Conservation (phyloP, 345 rosid genomes). For the Salix udensis region DNA sequence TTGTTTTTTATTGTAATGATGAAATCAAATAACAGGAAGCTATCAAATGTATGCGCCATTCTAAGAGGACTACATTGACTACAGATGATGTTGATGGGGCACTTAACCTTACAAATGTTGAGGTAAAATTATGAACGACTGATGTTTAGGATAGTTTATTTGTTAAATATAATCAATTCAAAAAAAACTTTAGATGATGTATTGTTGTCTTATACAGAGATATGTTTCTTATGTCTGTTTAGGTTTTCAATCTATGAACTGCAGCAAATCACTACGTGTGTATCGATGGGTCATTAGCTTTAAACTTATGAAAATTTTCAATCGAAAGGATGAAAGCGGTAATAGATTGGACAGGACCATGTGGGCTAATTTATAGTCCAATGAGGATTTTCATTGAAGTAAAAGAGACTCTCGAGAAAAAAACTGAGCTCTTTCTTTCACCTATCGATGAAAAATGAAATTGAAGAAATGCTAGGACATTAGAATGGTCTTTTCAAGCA, state of each 20-base stretch:
- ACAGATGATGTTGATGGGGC: constrained; percentile 83
- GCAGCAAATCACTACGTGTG: too few species aligned
- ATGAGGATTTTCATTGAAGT: not conserved
- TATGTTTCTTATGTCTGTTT: too few species aligned
- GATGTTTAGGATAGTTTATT: too few species aligned
- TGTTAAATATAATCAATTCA: too few species aligned
- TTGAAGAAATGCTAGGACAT: not conserved
- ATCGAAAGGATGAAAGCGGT: too few species aligned
- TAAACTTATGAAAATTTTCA: too few species aligned
- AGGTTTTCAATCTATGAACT: too few species aligned
- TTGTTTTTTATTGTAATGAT: too few species aligned
- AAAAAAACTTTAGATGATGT: too few species aligned
- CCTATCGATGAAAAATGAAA: not conserved
- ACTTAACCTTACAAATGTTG: constrained; percentile 72
- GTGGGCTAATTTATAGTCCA: not conserved
- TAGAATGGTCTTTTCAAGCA: not conserved
- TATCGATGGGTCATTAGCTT: too few species aligned
- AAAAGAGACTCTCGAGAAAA: not conserved
- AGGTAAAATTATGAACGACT: constrained; percentile 38
- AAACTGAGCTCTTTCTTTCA: not conserved
- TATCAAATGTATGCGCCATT: constrained; percentile 92
- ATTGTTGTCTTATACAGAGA: too few species aligned
- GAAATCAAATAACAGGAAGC: constrained; percentile 49
- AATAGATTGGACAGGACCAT: too few species aligned
- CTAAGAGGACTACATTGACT: constrained; percentile 69